Evolutionary conservation across 2,329 filamentous ascomycete species (phyloP).

Genomic region (Dothiorella sarmentorum): DNA sequence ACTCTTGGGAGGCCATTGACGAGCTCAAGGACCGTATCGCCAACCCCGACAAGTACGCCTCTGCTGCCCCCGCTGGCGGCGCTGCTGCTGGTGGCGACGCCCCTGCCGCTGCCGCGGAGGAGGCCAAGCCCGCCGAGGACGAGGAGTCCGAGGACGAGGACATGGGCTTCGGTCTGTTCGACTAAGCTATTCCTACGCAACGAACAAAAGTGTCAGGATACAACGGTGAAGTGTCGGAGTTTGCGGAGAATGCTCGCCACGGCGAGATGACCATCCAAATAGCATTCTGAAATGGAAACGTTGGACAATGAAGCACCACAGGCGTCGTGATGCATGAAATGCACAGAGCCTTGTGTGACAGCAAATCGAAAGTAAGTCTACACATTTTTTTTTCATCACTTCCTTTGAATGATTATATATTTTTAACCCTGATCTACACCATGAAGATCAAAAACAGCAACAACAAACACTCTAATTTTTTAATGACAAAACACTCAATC

Average conservation of each 20-base stretch:
- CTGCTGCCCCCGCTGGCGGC: constrained; percentile 72
- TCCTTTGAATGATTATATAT: constrained; percentile 56
- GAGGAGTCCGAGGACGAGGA: constrained; percentile 58
- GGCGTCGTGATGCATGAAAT: constrained; percentile 22
- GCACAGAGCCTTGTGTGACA: constrained; percentile 24
- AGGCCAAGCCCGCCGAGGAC: constrained; percentile 45
- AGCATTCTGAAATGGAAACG: constrained; percentile 35
- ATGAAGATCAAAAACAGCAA: constrained; percentile 56
- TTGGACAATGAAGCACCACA: constrained; percentile 1
- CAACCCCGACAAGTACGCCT: constrained; percentile 95
- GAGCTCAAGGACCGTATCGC: constrained; percentile 99
- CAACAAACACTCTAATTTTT: constrained; percentile 74
- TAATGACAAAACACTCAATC: constrained; percentile 47
- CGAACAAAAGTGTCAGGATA: background rate
- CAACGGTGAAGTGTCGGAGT: background rate
- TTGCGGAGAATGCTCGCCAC: background rate
- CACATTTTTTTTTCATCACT: constrained; percentile 17
- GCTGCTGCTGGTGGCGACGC: constrained; percentile 56
- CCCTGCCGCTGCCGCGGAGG: constrained; percentile 44
- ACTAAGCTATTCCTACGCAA: constrained; percentile 36
- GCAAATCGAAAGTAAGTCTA: constrained; percentile 35
- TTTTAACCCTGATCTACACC: constrained; percentile 62
- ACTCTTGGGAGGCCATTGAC: constrained; percentile 92
- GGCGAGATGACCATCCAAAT: constrained; percentile 5
- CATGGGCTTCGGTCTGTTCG: constrained; percentile 55